Percentiles rank a stretch among this genome's conserved stretches.
phyloP scores from a whole-genome alignment of 306 rosid species.

The Alnus rubra region DNA sequence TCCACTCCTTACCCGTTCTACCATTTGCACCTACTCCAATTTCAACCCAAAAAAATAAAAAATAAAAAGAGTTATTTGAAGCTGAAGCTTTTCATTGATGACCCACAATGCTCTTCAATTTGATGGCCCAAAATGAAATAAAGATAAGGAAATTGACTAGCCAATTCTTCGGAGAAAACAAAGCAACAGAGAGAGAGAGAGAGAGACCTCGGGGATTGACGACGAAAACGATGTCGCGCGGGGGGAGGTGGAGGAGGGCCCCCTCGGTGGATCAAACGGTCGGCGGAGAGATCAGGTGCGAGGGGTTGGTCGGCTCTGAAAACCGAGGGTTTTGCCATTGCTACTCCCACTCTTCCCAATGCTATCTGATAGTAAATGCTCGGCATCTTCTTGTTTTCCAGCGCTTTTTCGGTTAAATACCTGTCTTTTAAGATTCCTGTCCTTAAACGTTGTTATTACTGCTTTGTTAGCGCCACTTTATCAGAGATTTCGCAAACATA shows the following conservation, averaged over 20 bases:
- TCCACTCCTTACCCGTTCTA: conserved; percentile 82
- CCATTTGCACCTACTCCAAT: conserved; percentile 88
- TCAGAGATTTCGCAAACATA: not conserved
- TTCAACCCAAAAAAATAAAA: conserved; percentile 14
- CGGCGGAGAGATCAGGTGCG: conserved; percentile 50
- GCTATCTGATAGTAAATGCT: conserved; percentile 44
- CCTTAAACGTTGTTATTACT: not conserved
- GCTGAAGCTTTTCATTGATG: not conserved
- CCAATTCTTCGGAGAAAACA: not conserved
- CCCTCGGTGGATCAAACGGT: conserved; percentile 37
- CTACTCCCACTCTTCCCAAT: conserved; percentile 38
- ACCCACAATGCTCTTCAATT: conserved; percentile 14
- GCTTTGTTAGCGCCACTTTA: not conserved
- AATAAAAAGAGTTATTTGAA: not conserved
- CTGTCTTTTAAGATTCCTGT: too few species aligned
- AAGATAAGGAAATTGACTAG: not conserved
- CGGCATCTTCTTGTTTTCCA: not conserved
- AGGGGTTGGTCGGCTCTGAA: conserved; percentile 66
- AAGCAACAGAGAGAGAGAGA: conserved; percentile 18
- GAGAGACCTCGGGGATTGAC: conserved; percentile 79
- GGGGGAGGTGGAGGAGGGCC: conserved; percentile 53
- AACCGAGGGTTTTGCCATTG: conserved; percentile 49
- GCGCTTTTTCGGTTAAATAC: not conserved
- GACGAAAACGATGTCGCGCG: conserved; percentile 82
- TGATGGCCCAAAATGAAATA: not conserved